Percentiles rank a stretch among this genome's conserved stretches.
These are phyloP conservation scores for Phylloboletellus chloephorus DNA, from an alignment of 1,284 basidiomycete genomes.

Conservation along the genomic window DNA sequence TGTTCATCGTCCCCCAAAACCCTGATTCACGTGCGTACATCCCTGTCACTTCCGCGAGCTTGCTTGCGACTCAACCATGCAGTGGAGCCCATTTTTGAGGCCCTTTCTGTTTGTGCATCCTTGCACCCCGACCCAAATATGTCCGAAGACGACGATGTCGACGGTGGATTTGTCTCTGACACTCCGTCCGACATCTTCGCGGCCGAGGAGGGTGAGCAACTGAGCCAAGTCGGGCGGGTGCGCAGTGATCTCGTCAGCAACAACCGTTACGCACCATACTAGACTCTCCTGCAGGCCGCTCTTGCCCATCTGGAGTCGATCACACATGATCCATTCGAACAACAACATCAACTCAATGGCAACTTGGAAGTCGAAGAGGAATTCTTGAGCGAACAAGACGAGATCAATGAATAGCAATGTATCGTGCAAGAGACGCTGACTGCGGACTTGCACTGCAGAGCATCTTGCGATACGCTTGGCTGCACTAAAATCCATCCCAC, in stretches of 20 bases:
- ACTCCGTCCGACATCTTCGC: slow-evolving; percentile 54
- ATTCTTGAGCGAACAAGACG: slow-evolving; percentile 14
- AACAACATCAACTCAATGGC: slow-evolving; percentile 17
- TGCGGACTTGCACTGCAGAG: no score
- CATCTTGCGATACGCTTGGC: no score
- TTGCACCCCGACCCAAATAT: slow-evolving; percentile 76
- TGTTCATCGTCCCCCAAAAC: slow-evolving; percentile 65
- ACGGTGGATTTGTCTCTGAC: slow-evolving; percentile 58
- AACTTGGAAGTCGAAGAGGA: slow-evolving; percentile 14
- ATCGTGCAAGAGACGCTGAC: background rate
- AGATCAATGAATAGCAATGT: slow-evolving; percentile 9
- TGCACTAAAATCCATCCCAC: no score
- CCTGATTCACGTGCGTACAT: slow-evolving; percentile 51
- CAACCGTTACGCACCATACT: slow-evolving; percentile 84
- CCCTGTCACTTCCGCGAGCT: slow-evolving; percentile 6
- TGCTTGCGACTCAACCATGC: slow-evolving; percentile 7
- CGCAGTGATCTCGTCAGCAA: slow-evolving; percentile 83
- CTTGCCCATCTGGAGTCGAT: slow-evolving; percentile 72
- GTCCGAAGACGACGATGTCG: slow-evolving; percentile 51
- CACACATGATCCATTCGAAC: slow-evolving; percentile 48
- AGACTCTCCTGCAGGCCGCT: slow-evolving; percentile 59
- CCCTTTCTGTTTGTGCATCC: slow-evolving; percentile 84
- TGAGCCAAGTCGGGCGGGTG: slow-evolving; percentile 87
- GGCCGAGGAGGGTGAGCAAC: slow-evolving; percentile 60
- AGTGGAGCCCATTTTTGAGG: slow-evolving; percentile 88